A percentile compares a stretch with the other conserved stretches of the same genome.
Evolutionary conservation across 2,329 filamentous ascomycete species (phyloP).

Genomic region (Aschersonia sp.): DNA sequence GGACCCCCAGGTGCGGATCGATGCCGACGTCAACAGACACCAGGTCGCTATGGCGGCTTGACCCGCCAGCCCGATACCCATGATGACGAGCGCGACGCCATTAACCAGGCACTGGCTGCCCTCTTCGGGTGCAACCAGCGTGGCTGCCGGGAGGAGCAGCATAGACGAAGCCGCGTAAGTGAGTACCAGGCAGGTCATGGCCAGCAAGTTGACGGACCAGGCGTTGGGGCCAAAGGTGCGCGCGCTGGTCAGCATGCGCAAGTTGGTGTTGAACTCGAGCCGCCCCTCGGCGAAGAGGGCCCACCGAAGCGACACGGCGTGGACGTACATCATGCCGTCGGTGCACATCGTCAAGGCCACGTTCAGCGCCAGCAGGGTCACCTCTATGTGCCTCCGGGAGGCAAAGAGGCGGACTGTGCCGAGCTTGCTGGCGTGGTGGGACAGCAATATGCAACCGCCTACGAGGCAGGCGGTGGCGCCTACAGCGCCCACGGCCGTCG

Average conservation of each 20-base stretch:
- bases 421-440: neutral
- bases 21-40: neutral
- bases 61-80: neutral
- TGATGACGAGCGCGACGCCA: neutral
- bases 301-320: constrained; percentile 3
- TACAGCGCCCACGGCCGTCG: neutral
- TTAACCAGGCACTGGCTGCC: neutral
- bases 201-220: neutral
- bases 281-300: neutral
- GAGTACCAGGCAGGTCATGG: neutral
- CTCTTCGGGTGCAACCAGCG: neutral
- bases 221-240: neutral
- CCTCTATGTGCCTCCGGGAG: neutral
- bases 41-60: neutral
- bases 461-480: neutral
- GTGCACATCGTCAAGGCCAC: constrained; percentile 1
- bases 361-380: neutral
- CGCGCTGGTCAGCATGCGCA: neutral
- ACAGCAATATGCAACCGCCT: neutral
- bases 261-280: neutral
- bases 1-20: neutral
- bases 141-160: neutral
- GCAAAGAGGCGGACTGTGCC: neutral
- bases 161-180: neutral
- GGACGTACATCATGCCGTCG: constrained; percentile 2